phyloP scores from a whole-genome alignment of 768 basidiomycete species.

The Podaxis sp. region DNA sequence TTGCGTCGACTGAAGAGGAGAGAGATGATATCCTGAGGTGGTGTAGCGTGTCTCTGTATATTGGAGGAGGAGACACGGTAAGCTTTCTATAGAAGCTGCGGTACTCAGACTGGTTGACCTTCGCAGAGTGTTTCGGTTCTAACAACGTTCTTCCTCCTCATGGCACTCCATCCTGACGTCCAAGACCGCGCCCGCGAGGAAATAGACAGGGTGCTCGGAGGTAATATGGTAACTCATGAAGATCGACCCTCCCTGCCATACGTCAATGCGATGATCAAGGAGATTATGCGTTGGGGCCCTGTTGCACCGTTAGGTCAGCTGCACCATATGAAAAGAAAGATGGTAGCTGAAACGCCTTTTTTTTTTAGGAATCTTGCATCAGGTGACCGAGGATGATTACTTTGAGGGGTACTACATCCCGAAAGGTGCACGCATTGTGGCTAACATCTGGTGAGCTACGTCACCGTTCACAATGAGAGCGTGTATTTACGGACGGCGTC shows the following conservation, averaged over 20 bases:
- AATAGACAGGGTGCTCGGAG: conserved; percentile 32
- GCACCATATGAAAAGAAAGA: background rate
- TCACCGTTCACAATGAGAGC: background rate
- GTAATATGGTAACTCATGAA: conserved; percentile 32
- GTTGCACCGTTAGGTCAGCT: conserved; percentile 28
- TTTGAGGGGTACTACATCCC: conserved; percentile 34
- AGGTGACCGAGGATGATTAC: conserved; percentile 27
- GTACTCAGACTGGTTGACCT: background rate
- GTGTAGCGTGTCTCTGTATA: conserved; percentile 27
- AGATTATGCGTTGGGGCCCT: conserved; percentile 35
- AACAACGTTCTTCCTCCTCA: conserved; percentile 35
- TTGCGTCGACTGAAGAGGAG: conserved; percentile 20
- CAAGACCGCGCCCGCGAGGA: conserved; percentile 38
- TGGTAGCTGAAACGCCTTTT: background rate
- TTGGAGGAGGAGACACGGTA: conserved; percentile 41
- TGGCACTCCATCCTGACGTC: conserved; percentile 36
- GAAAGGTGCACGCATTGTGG: conserved; percentile 26
- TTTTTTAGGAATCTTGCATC: conserved; percentile 26
- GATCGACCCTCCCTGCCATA: conserved; percentile 34
- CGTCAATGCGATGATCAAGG: conserved; percentile 35
- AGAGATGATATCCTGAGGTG: conserved; percentile 28
- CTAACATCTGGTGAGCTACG: conserved; percentile 29
- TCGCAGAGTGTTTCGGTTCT: conserved; percentile 33
- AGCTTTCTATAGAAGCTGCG: conserved; percentile 5
- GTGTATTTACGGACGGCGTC: background rate